phyloP scores from a whole-genome alignment of 2,329 filamentous ascomycete genomes.

The Didymella glomerata region DNA sequence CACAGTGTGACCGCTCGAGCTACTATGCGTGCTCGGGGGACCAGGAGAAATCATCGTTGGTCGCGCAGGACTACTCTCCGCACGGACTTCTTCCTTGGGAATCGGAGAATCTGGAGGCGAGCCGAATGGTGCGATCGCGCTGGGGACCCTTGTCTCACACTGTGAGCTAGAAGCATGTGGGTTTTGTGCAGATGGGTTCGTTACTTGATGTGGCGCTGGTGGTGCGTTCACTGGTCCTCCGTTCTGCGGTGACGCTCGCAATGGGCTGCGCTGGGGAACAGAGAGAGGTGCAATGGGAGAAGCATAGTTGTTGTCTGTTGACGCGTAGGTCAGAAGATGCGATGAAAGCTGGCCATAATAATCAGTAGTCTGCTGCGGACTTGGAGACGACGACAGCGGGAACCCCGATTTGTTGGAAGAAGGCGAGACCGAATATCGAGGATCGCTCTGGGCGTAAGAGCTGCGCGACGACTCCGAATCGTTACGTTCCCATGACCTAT shows the following conservation, averaged over 20 bases:
- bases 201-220: background rate
- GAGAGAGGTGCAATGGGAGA: constrained; percentile 28
- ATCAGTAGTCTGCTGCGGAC: constrained; percentile 12
- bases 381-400: constrained; percentile 5
- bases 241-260: constrained; percentile 6
- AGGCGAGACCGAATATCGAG: constrained; percentile 8
- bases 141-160: background rate
- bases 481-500: constrained; percentile 38
- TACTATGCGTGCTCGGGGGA: constrained; percentile 15
- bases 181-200: background rate
- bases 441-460: constrained; percentile 25
- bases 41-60: constrained; percentile 2
- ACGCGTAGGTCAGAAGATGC: constrained; percentile 12
- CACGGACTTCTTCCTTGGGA: constrained; percentile 4
- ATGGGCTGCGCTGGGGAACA: constrained; percentile 19
- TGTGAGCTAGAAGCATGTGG: background rate
- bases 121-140: constrained; percentile 14
- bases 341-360: constrained; percentile 4
- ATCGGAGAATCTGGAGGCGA: constrained; percentile 9
- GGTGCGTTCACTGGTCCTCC: background rate
- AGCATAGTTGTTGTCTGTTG: constrained; percentile 13
- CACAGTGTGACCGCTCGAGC: constrained; percentile 18
- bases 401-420: constrained; percentile 6
- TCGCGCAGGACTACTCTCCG: background rate
- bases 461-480: constrained; percentile 39